These are phyloP conservation scores for Leccinellum rugosiceps DNA, from an alignment of 768 basidiomycete genomes.

Conservation along the genomic window DNA sequence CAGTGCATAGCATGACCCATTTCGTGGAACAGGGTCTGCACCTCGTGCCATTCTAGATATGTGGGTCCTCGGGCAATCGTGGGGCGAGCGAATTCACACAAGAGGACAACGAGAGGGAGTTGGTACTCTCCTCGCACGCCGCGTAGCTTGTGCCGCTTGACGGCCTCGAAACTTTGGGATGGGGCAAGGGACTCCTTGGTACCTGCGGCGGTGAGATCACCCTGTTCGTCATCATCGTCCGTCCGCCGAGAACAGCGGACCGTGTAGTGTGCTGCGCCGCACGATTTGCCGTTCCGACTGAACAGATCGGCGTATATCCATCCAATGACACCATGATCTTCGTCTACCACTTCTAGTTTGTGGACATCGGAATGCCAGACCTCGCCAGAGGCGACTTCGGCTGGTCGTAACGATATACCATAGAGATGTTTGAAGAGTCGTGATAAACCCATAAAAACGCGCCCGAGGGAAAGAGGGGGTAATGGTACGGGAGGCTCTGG, in stretches of 20 bases:
- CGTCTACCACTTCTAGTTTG: constrained; percentile 92
- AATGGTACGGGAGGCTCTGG: constrained; percentile 72
- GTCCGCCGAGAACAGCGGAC: constrained; percentile 90
- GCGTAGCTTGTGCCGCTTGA: constrained; percentile 55
- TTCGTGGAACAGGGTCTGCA: constrained; percentile 94
- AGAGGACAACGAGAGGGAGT: constrained; percentile 85
- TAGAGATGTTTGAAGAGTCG: constrained; percentile 84
- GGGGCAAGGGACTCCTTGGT: constrained; percentile 41
- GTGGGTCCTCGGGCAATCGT: constrained; percentile 61
- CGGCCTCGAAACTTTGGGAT: constrained; percentile 61
- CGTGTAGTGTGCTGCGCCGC: constrained; percentile 96
- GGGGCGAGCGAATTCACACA: constrained; percentile 81
- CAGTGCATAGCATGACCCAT: constrained; percentile 99
- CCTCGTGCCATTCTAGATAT: constrained; percentile 86
- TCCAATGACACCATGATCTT: constrained; percentile 81
- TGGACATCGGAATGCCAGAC: constrained; percentile 87
- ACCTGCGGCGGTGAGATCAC: constrained; percentile 50
- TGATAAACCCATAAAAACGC: constrained; percentile 88
- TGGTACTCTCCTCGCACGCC: constrained; percentile 74
- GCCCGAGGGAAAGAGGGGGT: constrained; percentile 81
- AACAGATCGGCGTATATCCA: constrained; percentile 96
- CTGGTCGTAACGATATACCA: constrained; percentile 78
- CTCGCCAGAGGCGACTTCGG: constrained; percentile 68
- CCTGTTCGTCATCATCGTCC: constrained; percentile 81
- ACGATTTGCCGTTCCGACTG: constrained; percentile 76